Conservation (phyloP, 768 basidiomycete genomes). For the Leccinum variicolor region DNA sequence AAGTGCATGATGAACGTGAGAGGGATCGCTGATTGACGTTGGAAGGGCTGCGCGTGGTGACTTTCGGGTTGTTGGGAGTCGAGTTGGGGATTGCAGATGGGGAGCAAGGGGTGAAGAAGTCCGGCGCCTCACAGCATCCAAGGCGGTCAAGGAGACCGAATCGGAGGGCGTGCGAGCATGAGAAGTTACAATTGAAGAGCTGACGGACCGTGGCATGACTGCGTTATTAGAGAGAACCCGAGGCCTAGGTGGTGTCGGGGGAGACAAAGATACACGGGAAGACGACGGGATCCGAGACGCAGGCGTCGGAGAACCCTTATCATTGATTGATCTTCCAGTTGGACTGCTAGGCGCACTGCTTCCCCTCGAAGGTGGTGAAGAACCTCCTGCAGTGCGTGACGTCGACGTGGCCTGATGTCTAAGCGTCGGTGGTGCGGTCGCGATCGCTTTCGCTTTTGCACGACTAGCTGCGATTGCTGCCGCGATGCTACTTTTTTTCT, state of each 20-base stretch:
- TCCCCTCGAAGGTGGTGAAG: conserved; percentile 40
- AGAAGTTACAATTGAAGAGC: conserved; percentile 28
- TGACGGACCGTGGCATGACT: conserved; percentile 43
- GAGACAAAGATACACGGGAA: conserved; percentile 44
- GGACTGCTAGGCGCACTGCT: conserved; percentile 41
- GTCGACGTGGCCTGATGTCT: conserved; percentile 80
- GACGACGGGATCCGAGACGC: conserved; percentile 47
- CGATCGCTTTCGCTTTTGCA: conserved; percentile 82
- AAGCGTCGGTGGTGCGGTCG: conserved; percentile 74
- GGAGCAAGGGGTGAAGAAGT: conserved; percentile 48
- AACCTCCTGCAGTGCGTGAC: conserved; percentile 49
- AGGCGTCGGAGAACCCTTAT: conserved; percentile 36
- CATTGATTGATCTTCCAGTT: conserved; percentile 39
- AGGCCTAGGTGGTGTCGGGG: conserved; percentile 41
- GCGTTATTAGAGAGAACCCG: conserved; percentile 39
- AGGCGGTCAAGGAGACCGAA: conserved; percentile 15
- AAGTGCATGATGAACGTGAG: conserved; percentile 15
- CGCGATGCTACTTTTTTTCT: conserved; percentile 79
- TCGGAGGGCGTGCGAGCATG: conserved; percentile 49
- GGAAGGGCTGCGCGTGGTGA: conserved; percentile 38
- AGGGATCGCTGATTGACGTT: conserved; percentile 28
- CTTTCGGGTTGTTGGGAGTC: conserved; percentile 36
- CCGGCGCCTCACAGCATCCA: conserved; percentile 37
- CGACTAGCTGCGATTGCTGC: conserved; percentile 89
- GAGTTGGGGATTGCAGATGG: conserved; percentile 28